Conservation (phyloP, 2,329 filamentous ascomycete genomes). For the Sclerotinia trifoliorum region DNA sequence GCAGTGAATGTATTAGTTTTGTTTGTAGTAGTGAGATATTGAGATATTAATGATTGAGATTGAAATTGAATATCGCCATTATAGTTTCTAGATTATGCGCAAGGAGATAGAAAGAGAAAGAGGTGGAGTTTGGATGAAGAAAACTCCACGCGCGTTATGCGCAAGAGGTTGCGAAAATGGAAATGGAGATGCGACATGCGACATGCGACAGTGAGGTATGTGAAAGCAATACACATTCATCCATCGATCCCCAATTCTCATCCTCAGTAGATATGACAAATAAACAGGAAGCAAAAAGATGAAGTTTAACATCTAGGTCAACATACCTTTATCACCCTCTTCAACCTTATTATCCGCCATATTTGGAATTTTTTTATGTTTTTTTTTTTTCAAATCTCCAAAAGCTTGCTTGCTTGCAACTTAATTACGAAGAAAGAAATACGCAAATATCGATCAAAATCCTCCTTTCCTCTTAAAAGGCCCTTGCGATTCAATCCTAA, state of each 20-base stretch:
- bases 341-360: slow-evolving; percentile 50
- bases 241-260: neutral
- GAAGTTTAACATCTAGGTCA: slow-evolving; percentile 17
- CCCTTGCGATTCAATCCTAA: slow-evolving; percentile 26
- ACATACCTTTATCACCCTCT: slow-evolving; percentile 51
- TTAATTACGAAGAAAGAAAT: neutral
- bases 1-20: neutral
- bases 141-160: neutral
- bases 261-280: neutral
- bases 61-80: slow-evolving; percentile 3
- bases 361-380: neutral
- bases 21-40: neutral
- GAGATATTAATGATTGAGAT: neutral
- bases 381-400: too few species aligned
- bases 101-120: neutral
- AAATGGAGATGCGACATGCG: neutral
- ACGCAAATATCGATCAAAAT: neutral
- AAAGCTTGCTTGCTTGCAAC: neutral
- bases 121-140: neutral
- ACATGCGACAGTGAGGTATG: neutral
- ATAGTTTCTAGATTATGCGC: neutral
- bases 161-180: neutral
- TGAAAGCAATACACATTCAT: neutral
- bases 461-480: neutral
- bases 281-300: neutral